Evolutionary conservation across 345 rosid species (phyloP), one percentile per base, ranked within the genome.

Genomic region (Bruguiera gymnorhiza): DNA sequence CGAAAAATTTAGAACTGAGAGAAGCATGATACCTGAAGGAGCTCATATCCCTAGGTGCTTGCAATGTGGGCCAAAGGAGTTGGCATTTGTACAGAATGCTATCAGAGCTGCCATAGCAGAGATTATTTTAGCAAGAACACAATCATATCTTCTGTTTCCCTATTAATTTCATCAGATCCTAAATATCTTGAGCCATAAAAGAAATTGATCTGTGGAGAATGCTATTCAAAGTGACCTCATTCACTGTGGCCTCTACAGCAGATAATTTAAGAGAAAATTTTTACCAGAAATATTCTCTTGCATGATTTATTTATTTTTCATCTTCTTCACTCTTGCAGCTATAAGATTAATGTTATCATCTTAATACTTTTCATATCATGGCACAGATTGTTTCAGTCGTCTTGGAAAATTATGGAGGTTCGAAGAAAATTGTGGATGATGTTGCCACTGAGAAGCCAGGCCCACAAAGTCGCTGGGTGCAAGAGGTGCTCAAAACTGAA

Each of bases 361-460:
- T 39, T 39, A 39, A 19, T 43, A 13, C 58, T 2, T 21, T 51
- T 31, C 26, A 39, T 62, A 32, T 67, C n/a, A 53, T 65, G 51
- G 51, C 64, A 79, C 87, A 96, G 99, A 80, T 96, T 80, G 96
- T 96, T 73, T 76, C 92, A 66, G 95, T 84, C 65, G 93, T 90
- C 64, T 80, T 96, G 85, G 98, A 96, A 82, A 96, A 90, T 64
- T 96, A 89, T 73, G 82, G 80, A 69, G 79, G 75, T 43, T 67
- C 68, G 18, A 56, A 70, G 63, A 86, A 82, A 77, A 77, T 26
- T 73, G 57, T 63, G 37, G 86, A 82, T 75, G 83, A 76, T 83
- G 69, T 66, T 78, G 81, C 66, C 70, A 78, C 72, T 51, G 60
- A 69, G 60, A 69, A 66, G 37, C 72, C 62, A 74, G 74, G 60